These are phyloP conservation scores for Rhynchosporium graminicola DNA, from an alignment of 2,329 filamentous ascomycete genomes.

Conservation along the genomic window DNA sequence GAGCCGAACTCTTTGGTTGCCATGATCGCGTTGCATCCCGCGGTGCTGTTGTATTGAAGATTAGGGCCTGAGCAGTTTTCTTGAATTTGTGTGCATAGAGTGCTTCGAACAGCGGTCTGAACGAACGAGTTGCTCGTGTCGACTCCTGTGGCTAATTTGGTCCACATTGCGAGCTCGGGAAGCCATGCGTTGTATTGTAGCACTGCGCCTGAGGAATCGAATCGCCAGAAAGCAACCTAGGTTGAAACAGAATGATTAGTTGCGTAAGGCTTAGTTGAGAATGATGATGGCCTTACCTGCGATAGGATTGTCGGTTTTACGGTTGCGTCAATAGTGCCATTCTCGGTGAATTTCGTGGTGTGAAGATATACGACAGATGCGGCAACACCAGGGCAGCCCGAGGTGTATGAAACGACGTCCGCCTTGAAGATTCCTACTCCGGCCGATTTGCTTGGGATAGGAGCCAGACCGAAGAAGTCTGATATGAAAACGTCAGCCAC, in stretches of 20 bases:
- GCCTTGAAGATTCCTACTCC: no score
- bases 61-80: not conserved
- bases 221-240: no score
- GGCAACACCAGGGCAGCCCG: conserved; percentile 41
- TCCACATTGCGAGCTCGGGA: conserved; percentile 44
- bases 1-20: conserved; percentile 43
- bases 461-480: no score
- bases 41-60: conserved; percentile 26
- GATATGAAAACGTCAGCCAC: no score
- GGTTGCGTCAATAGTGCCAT: not conserved
- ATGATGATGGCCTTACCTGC: no score
- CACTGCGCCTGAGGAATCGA: no score
- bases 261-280: no score
- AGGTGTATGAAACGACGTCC: no score
- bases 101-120: not conserved
- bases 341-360: conserved; percentile 40
- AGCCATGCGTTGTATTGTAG: conserved; percentile 48
- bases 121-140: conserved; percentile 36
- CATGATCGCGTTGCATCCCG: conserved; percentile 41
- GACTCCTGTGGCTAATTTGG: conserved; percentile 33
- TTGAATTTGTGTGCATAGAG: no score
- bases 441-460: no score
- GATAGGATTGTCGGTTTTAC: no score
- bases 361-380: conserved; percentile 43
- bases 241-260: no score